phyloP scores from a whole-genome alignment of 2,329 filamentous ascomycete species.

The Claviceps capensis region DNA sequence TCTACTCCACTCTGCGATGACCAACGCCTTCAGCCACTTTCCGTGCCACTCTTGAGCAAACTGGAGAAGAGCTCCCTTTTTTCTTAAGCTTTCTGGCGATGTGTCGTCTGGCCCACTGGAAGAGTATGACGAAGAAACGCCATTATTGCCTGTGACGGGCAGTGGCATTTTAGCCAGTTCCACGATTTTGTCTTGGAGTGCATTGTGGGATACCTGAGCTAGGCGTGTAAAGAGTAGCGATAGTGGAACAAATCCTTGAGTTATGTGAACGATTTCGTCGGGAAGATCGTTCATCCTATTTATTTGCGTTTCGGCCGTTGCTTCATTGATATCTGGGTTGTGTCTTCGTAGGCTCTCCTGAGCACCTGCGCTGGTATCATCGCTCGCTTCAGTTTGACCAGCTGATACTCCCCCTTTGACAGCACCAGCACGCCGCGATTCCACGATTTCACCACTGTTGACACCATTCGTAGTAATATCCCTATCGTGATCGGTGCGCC shows the following conservation, averaged over 20 bases:
- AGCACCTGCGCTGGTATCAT: slow-evolving; percentile 14
- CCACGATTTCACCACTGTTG: slow-evolving; percentile 22
- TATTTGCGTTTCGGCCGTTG: neutral
- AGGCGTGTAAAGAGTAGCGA: slow-evolving; percentile 62
- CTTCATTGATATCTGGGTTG: neutral
- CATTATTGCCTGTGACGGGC: slow-evolving; percentile 35
- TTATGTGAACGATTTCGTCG: slow-evolving; percentile 56
- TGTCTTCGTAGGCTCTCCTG: slow-evolving; percentile 5
- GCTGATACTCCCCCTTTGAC: slow-evolving; percentile 20
- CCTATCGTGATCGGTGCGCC: slow-evolving; percentile 43
- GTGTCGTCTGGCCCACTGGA: slow-evolving; percentile 35
- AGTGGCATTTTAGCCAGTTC: slow-evolving; percentile 57
- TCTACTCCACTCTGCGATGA: slow-evolving; percentile 82
- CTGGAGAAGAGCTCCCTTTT: slow-evolving; percentile 61
- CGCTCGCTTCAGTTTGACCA: slow-evolving; percentile 3
- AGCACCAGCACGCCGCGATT: slow-evolving; percentile 12
- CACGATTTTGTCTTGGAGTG: slow-evolving; percentile 55
- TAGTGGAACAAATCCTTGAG: slow-evolving; percentile 62
- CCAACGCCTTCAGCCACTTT: slow-evolving; percentile 85
- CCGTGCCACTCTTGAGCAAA: slow-evolving; percentile 70
- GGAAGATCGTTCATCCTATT: slow-evolving; percentile 42
- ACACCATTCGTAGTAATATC: slow-evolving; percentile 29
- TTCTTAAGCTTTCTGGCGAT: slow-evolving; percentile 53
- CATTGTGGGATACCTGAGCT: slow-evolving; percentile 71
- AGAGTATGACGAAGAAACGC: slow-evolving; percentile 24